Percentiles rank a stretch among this genome's conserved stretches.
Evolutionary conservation across 306 rosid genomes (phyloP).

Genomic region (Vachellia pachyceras): DNA sequence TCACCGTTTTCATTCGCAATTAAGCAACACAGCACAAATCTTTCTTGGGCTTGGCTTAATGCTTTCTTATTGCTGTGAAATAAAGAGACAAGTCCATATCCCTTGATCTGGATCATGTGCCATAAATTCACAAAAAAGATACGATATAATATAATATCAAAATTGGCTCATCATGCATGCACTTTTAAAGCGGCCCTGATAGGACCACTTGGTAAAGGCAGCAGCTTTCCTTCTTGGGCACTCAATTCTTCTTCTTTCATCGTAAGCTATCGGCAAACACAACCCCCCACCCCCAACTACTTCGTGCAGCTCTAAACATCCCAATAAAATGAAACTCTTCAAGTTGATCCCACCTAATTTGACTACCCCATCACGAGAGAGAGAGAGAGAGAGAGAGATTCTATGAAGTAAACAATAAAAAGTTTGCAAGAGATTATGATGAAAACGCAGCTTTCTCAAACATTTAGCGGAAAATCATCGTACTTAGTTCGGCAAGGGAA

Average conservation of each 20-base stretch:
- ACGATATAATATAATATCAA: background rate
- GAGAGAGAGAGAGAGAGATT: background rate
- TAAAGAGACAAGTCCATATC: slow-evolving; percentile 10
- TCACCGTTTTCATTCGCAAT: background rate
- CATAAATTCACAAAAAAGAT: background rate
- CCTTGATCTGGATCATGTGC: background rate
- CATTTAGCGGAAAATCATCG: slow-evolving; percentile 29
- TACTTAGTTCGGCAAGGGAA: background rate
- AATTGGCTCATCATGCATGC: slow-evolving; percentile 12
- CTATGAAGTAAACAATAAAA: background rate
- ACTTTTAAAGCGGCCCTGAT: slow-evolving; percentile 18
- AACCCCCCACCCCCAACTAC: background rate
- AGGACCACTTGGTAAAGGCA: slow-evolving; percentile 11
- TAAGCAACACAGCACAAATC: slow-evolving; percentile 11
- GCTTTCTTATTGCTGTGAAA: slow-evolving; percentile 16
- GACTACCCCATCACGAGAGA: background rate
- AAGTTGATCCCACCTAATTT: background rate
- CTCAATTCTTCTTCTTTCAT: slow-evolving; percentile 22
- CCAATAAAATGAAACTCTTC: slow-evolving; percentile 5
- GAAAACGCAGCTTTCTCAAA: slow-evolving; percentile 27
- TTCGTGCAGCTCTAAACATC: slow-evolving; percentile 8
- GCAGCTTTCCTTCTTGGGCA: slow-evolving; percentile 43
- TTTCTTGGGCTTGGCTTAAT: slow-evolving; percentile 20
- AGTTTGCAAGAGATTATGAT: background rate
- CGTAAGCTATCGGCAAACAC: background rate